phyloP scores from a whole-genome alignment of 2,329 filamentous ascomycete genomes.

The Periconia sp. region DNA sequence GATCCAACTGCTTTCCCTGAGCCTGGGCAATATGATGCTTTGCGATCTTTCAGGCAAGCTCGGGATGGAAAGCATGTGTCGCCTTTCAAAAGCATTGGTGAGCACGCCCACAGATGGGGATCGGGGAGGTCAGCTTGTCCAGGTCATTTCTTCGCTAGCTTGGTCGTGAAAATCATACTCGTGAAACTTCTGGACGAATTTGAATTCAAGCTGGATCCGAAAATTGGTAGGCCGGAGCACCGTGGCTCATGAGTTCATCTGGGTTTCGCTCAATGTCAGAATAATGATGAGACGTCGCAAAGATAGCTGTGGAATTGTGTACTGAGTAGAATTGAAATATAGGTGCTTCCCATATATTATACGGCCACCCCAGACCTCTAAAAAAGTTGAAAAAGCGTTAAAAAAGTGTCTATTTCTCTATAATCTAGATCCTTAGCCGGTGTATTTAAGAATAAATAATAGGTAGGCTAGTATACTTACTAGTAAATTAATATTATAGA shows the following conservation, averaged over 20 bases:
- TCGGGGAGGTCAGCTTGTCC: conserved; percentile 8
- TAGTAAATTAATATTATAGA: no score
- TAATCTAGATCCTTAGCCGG: no score
- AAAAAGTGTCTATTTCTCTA: no score
- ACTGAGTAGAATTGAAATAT: no score
- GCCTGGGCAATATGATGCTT: neutral
- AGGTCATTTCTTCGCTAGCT: conserved; percentile 1
- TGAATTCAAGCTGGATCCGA: conserved; percentile 3
- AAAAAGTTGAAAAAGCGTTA: no score
- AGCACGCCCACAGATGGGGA: conserved; percentile 7
- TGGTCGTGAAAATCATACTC: conserved; percentile 3
- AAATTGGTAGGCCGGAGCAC: no score
- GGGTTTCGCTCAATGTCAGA: conserved; percentile 1
- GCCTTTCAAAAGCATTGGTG: conserved; percentile 5
- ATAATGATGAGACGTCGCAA: conserved; percentile 4
- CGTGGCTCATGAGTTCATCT: conserved; percentile 10
- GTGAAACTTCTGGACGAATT: conserved; percentile 9
- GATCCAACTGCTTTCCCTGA: conserved; percentile 2
- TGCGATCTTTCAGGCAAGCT: no score
- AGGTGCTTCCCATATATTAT: no score
- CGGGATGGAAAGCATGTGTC: neutral
- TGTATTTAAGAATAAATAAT: no score
- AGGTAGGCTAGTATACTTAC: no score
- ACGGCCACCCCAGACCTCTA: no score
- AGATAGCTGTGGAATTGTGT: neutral